Conservation (phyloP, 306 rosid genomes). For the barrel medic (Medicago truncatula) region MtrunA17r5.0-ANR NC_053048.1:51070001-51070500, state of each 20-base stretch:
- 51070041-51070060: slow-evolving; percentile 26
- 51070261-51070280: background rate
- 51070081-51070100: slow-evolving; percentile 93
- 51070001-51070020: background rate
- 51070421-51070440: slow-evolving; percentile 99
- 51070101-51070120: slow-evolving; percentile 99
- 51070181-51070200: slow-evolving; percentile 35
- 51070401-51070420: slow-evolving; percentile 62
- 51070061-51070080: slow-evolving; percentile 79
- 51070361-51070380: slow-evolving; percentile 26
- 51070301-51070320: slow-evolving; percentile 27
- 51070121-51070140: slow-evolving; percentile 39
- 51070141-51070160: slow-evolving; percentile 19
- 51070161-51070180: slow-evolving; percentile 28
- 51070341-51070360: slow-evolving; percentile 28
- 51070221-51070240: slow-evolving; percentile 16
- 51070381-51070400: slow-evolving; percentile 17
- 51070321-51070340: background rate
- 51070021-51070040: slow-evolving; percentile 40
- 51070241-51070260: slow-evolving; percentile 19
- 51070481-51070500: slow-evolving; percentile 68
- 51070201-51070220: slow-evolving; percentile 9
- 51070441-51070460: slow-evolving; percentile 99
- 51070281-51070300: background rate
- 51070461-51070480: slow-evolving; percentile 99